Evolutionary conservation across 2,329 filamentous ascomycete genomes (phyloP).

Genomic region (Aspergillus brasiliensis): DNA sequence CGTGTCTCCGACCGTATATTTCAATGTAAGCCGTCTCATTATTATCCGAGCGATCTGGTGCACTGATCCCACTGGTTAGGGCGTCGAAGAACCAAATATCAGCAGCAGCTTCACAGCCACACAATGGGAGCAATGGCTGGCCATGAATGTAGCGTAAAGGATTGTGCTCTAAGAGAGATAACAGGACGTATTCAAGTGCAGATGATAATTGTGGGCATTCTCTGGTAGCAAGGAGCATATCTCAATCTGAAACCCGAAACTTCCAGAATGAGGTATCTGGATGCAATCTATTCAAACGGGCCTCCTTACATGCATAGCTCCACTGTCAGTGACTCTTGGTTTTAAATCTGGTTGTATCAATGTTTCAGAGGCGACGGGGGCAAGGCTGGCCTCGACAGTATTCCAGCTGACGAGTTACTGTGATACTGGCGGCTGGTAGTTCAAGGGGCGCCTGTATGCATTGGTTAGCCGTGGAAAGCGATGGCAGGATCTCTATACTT

Average conservation of each 20-base stretch:
- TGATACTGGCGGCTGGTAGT: constrained; percentile 70
- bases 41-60: background rate
- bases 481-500: constrained; percentile 44
- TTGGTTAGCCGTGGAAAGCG: constrained; percentile 28
- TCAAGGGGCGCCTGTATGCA: constrained; percentile 70
- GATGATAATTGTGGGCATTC: constrained; percentile 17
- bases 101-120: constrained; percentile 75
- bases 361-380: background rate
- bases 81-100: constrained; percentile 76
- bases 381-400: constrained; percentile 4
- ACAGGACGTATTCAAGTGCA: constrained; percentile 9
- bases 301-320: constrained; percentile 11
- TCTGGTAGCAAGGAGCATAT: constrained; percentile 27
- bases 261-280: constrained; percentile 29
- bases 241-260: constrained; percentile 29
- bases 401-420: constrained; percentile 28
- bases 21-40: constrained; percentile 59
- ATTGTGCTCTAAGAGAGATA: constrained; percentile 2
- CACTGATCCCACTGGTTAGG: constrained; percentile 37
- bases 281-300: constrained; percentile 19
- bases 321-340: constrained; percentile 4
- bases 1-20: constrained; percentile 86
- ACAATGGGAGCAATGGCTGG: constrained; percentile 85
- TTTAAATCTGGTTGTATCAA: background rate
- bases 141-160: constrained; percentile 60